Evolutionary conservation across 176 grass and related monocot genomes (phyloP).

Genomic region (Hyparrhenia diplandra): DNA sequence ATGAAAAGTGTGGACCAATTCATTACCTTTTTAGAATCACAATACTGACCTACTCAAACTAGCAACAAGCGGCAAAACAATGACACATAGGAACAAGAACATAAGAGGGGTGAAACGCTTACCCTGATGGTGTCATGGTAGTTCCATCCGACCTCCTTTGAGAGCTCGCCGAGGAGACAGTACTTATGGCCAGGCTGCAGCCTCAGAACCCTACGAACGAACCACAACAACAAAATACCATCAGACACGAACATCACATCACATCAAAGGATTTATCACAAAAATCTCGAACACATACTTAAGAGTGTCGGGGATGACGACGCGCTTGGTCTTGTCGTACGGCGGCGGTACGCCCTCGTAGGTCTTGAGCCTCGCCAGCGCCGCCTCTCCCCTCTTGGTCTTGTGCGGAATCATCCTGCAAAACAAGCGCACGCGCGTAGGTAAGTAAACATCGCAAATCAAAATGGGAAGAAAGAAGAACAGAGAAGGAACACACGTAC

Average conservation of each 20-base stretch:
- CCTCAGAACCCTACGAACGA: conserved; percentile 61
- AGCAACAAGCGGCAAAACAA: background rate
- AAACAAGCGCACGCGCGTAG: no score
- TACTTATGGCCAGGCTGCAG: conserved; percentile 87
- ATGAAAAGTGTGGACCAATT: background rate
- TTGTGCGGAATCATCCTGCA: no score
- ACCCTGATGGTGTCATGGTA: conserved; percentile 84
- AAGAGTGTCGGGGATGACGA: no score
- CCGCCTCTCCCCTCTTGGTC: no score
- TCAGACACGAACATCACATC: background rate
- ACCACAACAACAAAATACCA: background rate
- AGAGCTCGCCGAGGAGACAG: conserved; percentile 78
- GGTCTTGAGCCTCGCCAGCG: no score
- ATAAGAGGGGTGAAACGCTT: background rate
- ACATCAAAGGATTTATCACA: no score
- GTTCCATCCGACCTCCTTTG: conserved; percentile 91
- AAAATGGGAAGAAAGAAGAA: no score
- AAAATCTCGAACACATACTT: no score
- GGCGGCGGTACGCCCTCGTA: no score
- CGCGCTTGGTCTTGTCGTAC: no score
- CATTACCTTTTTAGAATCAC: background rate
- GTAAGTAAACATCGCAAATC: no score
- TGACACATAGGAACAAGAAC: background rate
- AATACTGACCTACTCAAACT: background rate
- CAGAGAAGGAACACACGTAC: no score